Percentiles rank a stretch among this genome's conserved stretches.
phyloP scores from a whole-genome alignment of 345 rosid species.

The Leavenworthia alabamica region DNA sequence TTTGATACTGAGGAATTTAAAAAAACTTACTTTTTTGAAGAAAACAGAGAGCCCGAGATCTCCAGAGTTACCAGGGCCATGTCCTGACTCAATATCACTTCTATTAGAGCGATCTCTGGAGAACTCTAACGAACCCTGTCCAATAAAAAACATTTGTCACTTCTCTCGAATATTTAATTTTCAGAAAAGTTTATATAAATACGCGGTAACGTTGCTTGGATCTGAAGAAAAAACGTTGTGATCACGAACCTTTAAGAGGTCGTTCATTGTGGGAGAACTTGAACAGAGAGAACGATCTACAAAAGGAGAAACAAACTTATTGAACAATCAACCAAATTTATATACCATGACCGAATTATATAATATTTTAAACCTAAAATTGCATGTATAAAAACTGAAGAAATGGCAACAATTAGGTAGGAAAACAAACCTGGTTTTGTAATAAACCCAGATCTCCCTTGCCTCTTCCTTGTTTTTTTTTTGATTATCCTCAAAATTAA shows the following conservation, averaged over 20 bases:
- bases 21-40: constrained; percentile 64
- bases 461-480: background rate
- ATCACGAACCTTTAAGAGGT: constrained; percentile 59
- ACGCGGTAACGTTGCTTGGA: background rate
- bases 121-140: constrained; percentile 76
- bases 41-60: constrained; percentile 69
- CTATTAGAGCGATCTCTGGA: constrained; percentile 57
- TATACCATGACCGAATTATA: background rate
- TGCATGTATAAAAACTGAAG: background rate
- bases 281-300: constrained; percentile 16
- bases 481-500: background rate
- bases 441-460: constrained; percentile 29
- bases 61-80: constrained; percentile 53
- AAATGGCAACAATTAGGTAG: background rate
- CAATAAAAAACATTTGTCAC: constrained; percentile 6
- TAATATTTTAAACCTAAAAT: background rate
- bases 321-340: constrained; percentile 20
- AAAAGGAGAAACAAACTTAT: constrained; percentile 28
- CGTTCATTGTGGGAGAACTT: constrained; percentile 53
- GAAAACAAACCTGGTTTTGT: constrained; percentile 26
- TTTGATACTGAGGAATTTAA: background rate
- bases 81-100: constrained; percentile 67
- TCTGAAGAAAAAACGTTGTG: background rate
- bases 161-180: background rate
- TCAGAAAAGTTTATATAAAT: background rate